Conservation (phyloP, 352 stramenopile species). For the Pythium aristosporum region DNA sequence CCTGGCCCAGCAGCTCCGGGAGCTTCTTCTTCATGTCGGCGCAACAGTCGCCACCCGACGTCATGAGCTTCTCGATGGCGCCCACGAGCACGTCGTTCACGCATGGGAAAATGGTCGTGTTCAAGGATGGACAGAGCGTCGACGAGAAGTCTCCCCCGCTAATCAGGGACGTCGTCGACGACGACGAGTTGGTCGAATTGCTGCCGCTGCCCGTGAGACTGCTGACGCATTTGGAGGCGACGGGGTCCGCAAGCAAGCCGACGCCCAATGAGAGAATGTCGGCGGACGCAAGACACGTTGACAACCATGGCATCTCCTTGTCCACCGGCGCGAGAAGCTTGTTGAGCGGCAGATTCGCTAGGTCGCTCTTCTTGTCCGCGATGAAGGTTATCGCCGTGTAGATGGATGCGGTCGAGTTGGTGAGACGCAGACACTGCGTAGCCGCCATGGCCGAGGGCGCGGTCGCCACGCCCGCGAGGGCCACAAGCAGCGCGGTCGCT, state of each 20-base stretch:
- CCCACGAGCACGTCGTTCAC: slow-evolving; percentile 31
- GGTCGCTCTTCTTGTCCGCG: slow-evolving; percentile 20
- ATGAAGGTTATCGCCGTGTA: slow-evolving; percentile 32
- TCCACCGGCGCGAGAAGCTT: slow-evolving; percentile 35
- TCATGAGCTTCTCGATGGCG: slow-evolving; percentile 30
- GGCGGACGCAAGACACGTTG: slow-evolving; percentile 33
- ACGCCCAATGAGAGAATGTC: slow-evolving; percentile 33
- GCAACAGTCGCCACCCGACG: slow-evolving; percentile 32
- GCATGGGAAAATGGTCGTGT: slow-evolving; percentile 36
- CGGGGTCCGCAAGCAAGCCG: slow-evolving; percentile 25
- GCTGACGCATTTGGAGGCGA: slow-evolving; percentile 30
- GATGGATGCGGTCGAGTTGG: slow-evolving; percentile 23
- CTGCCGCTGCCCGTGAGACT: slow-evolving; percentile 10
- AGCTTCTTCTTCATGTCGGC: slow-evolving; percentile 32
- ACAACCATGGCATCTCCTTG: slow-evolving; percentile 36
- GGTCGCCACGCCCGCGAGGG: background rate
- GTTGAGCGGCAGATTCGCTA: slow-evolving; percentile 29
- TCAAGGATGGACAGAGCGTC: slow-evolving; percentile 34
- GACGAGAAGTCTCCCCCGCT: slow-evolving; percentile 17
- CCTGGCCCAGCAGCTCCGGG: slow-evolving; percentile 26
- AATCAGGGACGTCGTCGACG: background rate
- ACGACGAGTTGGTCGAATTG: slow-evolving; percentile 4
- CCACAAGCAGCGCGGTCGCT: slow-evolving; percentile 2
- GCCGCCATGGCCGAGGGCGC: background rate
- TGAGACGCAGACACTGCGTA: slow-evolving; percentile 23